phyloP scores from a whole-genome alignment of 2,329 filamentous ascomycete genomes.

The Colletotrichum acutatum region DNA sequence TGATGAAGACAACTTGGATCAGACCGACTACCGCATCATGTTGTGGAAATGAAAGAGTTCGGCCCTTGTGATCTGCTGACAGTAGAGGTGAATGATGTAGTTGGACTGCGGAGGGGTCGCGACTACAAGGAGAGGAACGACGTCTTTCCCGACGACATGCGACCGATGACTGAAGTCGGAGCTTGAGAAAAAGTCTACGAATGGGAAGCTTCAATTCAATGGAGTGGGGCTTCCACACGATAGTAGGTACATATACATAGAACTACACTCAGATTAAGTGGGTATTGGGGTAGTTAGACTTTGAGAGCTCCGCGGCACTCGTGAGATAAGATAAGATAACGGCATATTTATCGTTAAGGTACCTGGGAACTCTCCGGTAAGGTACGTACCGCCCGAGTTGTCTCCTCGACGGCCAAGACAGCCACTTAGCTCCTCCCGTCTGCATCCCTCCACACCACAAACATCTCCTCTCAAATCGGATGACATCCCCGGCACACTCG shows the following conservation, averaged over 20 bases:
- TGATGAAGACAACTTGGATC: neutral
- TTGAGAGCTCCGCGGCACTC: too few relatives aligned
- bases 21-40: neutral
- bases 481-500: neutral
- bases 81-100: neutral
- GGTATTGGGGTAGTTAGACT: neutral
- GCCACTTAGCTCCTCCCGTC: conserved; percentile 1
- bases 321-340: conserved; percentile 4
- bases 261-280: accelerated
- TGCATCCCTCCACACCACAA: conserved; percentile 2
- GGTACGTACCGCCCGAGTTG: neutral
- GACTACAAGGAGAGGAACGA: neutral
- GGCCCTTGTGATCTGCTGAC: too few relatives aligned
- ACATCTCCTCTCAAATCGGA: neutral
- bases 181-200: conserved; percentile 5
- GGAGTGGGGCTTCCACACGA: too few relatives aligned
- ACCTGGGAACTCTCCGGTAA: neutral
- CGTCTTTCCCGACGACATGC: conserved; percentile 13
- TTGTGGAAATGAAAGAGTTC: neutral
- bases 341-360: too few relatives aligned
- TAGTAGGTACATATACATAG: too few relatives aligned
- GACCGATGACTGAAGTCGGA: conserved; percentile 14
- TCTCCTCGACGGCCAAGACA: neutral
- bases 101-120: neutral
- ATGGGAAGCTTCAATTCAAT: conserved; percentile 19